These are phyloP conservation scores for Crassisporium funariophilum DNA, from an alignment of 768 basidiomycete genomes.

Conservation along the genomic window DNA sequence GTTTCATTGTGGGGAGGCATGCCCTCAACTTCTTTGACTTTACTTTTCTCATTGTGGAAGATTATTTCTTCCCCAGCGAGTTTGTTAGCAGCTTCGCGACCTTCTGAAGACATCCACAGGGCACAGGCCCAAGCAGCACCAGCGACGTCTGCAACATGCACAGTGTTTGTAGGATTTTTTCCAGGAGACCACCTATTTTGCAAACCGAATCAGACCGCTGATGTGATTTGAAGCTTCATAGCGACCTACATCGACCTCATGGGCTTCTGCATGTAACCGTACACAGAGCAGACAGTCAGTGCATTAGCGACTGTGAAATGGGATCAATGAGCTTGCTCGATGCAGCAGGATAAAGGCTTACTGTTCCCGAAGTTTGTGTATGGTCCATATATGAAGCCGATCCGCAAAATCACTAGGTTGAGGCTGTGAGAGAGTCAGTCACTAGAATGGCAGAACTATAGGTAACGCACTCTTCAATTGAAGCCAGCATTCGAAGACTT, in stretches of 20 bases:
- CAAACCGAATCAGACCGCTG: constrained; percentile 12
- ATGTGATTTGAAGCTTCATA: constrained; percentile 26
- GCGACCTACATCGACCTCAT: constrained; percentile 89
- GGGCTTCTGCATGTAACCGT: constrained; percentile 79
- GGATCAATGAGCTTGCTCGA: constrained; percentile 5
- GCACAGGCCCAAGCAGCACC: constrained; percentile 77
- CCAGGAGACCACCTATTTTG: constrained; percentile 74
- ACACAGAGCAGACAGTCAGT: constrained; percentile 76
- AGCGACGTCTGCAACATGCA: constrained; percentile 81
- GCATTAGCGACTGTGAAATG: constrained; percentile 58
- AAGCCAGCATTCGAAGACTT: constrained; percentile 70
- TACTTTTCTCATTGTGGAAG: constrained; percentile 74
- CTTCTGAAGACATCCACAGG: constrained; percentile 68
- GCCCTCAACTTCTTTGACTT: constrained; percentile 63
- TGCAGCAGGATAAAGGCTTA: constrained; percentile 34
- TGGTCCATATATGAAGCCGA: constrained; percentile 80
- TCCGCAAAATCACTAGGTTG: constrained; percentile 77
- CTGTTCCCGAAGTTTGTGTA: constrained; percentile 73
- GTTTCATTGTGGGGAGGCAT: constrained; percentile 57
- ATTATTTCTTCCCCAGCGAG: constrained; percentile 67
- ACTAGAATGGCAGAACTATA: constrained; percentile 8
- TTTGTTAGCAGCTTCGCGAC: constrained; percentile 63
- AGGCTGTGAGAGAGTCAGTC: constrained; percentile 46
- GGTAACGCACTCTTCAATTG: constrained; percentile 60
- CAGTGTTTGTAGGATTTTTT: constrained; percentile 70